These are phyloP conservation scores for Fusarium sp. DNA, from an alignment of 2,329 filamentous ascomycete genomes.

Conservation along the genomic window DNA sequence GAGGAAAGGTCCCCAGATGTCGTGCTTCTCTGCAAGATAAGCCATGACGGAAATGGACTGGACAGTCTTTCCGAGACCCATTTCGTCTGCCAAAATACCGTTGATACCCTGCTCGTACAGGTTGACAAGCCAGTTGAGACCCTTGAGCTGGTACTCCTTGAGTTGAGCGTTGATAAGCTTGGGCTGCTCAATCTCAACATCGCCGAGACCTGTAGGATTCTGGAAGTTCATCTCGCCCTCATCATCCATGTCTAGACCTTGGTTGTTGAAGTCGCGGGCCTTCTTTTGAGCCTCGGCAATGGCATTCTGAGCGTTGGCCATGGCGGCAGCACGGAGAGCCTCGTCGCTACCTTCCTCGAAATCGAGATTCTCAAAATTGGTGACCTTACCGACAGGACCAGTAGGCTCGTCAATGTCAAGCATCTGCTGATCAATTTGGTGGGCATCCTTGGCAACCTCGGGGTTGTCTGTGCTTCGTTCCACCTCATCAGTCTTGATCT, in stretches of 20 bases:
- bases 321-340: slow-evolving; percentile 81
- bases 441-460: slow-evolving; percentile 69
- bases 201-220: slow-evolving; percentile 93
- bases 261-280: slow-evolving; percentile 90
- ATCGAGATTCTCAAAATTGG: slow-evolving; percentile 92
- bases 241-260: slow-evolving; percentile 77
- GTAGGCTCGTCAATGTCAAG: slow-evolving; percentile 64
- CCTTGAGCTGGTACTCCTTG: slow-evolving; percentile 99
- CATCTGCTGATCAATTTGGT: slow-evolving; percentile 54
- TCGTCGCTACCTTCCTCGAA: slow-evolving; percentile 96
- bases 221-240: slow-evolving; percentile 99
- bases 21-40: slow-evolving; percentile 95
- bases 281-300: slow-evolving; percentile 94
- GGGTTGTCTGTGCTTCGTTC: slow-evolving; percentile 89
- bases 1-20: slow-evolving; percentile 97
- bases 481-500: slow-evolving; percentile 97
- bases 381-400: slow-evolving; percentile 76
- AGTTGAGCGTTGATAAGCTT: slow-evolving; percentile 93
- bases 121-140: slow-evolving; percentile 99
- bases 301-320: slow-evolving; percentile 95
- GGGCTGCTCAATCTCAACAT: slow-evolving; percentile 93
- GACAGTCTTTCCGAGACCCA: slow-evolving; percentile 99
- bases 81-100: slow-evolving; percentile 97
- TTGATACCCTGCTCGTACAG: slow-evolving; percentile 99
- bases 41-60: slow-evolving; percentile 99